Evolutionary conservation across 2,329 filamentous ascomycete species (phyloP).

Genomic region (Sporothrix dimorphospora): DNA sequence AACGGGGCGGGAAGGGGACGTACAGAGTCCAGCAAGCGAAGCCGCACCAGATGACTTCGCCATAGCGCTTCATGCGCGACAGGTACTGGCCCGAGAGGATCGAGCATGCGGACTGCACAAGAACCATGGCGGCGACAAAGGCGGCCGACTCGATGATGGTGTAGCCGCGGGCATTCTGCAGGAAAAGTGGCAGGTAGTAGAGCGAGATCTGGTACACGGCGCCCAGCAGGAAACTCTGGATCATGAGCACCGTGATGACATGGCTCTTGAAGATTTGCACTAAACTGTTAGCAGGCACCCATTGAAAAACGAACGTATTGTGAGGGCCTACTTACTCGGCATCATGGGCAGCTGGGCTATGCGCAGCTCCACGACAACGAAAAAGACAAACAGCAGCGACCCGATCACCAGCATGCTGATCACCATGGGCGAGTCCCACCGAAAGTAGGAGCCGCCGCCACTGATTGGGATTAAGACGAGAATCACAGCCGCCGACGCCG

Average conservation of each 20-base stretch:
- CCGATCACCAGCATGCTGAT: slow-evolving; percentile 57
- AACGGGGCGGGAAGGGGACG: neutral
- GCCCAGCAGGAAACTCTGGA: slow-evolving; percentile 33
- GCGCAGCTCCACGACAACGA: slow-evolving; percentile 31
- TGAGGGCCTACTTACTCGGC: slow-evolving; percentile 24
- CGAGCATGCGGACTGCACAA: slow-evolving; percentile 38
- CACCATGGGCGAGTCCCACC: slow-evolving; percentile 60
- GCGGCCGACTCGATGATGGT: slow-evolving; percentile 39
- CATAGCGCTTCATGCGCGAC: slow-evolving; percentile 39
- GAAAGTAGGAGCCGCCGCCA: slow-evolving; percentile 58
- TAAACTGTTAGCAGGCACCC: neutral
- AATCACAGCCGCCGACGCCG: slow-evolving; percentile 59
- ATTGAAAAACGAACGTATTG: no score
- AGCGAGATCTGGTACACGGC: slow-evolving; percentile 31
- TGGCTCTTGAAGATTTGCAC: slow-evolving; percentile 31
- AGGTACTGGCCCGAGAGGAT: slow-evolving; percentile 42
- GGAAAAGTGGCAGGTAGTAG: slow-evolving; percentile 39
- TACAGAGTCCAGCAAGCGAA: slow-evolving; percentile 43
- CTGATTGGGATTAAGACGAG: slow-evolving; percentile 67
- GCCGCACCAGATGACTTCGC: slow-evolving; percentile 39
- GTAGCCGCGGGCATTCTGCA: slow-evolving; percentile 41
- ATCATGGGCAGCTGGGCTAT: slow-evolving; percentile 33
- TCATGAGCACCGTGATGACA: slow-evolving; percentile 26
- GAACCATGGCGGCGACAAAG: slow-evolving; percentile 39
- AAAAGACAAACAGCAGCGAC: slow-evolving; percentile 24